These are phyloP conservation scores for Pecoramyces ruminantium DNA, from an alignment of 192 early-diverging fungal genomes.

Conservation along the genomic window DNA sequence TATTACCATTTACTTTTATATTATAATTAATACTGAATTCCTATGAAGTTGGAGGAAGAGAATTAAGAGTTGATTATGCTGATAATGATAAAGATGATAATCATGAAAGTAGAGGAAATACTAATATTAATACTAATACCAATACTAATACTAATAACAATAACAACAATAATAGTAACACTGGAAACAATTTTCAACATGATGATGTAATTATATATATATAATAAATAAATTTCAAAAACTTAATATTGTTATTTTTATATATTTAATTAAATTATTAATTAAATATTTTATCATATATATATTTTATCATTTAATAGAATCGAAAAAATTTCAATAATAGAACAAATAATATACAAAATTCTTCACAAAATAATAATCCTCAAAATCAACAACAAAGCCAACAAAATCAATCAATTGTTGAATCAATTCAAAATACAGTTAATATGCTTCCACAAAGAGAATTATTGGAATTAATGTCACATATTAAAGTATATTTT, in stretches of 20 bases:
- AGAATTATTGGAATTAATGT: slow-evolving; percentile 43
- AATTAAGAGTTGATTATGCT: slow-evolving; percentile 83
- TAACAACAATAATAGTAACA: not conserved
- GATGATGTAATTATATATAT: not conserved
- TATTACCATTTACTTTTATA: too few species aligned
- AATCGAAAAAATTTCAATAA: not conserved
- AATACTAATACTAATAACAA: not conserved
- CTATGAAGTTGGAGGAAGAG: slow-evolving; percentile 73
- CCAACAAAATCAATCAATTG: slow-evolving; percentile 2
- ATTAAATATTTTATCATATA: too few species aligned
- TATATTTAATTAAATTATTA: too few species aligned
- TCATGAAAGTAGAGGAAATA: not conserved
- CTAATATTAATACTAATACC: not conserved
- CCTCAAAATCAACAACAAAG: not conserved
- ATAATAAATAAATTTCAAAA: too few species aligned
- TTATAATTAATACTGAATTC: slow-evolving; percentile 67
- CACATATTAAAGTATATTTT: slow-evolving; percentile 41
- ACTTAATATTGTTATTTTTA: too few species aligned
- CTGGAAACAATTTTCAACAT: slow-evolving; percentile 1
- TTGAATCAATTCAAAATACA: slow-evolving; percentile 3
- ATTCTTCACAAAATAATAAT: not conserved
- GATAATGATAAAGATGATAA: slow-evolving; percentile 53
- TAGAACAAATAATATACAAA: not conserved
- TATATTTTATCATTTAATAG: too few species aligned
- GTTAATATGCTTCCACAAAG: slow-evolving; percentile 17